These are phyloP conservation scores for Pythium aristosporum DNA, from an alignment of 352 stramenopile species.

Conservation along the genomic window DNA sequence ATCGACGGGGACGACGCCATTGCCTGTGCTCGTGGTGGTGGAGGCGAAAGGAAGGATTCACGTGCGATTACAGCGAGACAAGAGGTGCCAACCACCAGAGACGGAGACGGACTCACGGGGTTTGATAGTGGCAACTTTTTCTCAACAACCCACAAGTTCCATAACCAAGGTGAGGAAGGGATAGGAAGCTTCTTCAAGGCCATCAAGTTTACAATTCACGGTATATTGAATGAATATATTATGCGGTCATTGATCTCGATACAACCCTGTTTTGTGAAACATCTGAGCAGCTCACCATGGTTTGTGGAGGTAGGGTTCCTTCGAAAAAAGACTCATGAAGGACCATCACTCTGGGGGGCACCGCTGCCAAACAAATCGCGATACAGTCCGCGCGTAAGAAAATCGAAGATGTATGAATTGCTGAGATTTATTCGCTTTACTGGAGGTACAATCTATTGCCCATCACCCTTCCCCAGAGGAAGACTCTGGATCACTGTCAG, in stretches of 20 bases:
- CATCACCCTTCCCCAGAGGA: too few relatives aligned
- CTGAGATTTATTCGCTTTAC: too few relatives aligned
- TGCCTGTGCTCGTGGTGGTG: not conserved
- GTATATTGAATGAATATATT: constrained; percentile 1
- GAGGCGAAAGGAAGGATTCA: not conserved
- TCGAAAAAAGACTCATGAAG: constrained; percentile 7
- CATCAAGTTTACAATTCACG: constrained; percentile 4
- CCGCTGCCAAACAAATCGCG: not conserved
- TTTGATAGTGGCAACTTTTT: constrained; percentile 2
- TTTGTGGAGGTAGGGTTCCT: constrained; percentile 2
- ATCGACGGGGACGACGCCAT: not conserved
- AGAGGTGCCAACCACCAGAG: not conserved
- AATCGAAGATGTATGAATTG: too few relatives aligned
- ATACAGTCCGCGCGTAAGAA: too few relatives aligned
- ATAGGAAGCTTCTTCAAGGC: constrained; percentile 15
- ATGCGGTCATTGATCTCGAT: too few relatives aligned
- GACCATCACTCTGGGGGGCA: constrained; percentile 4
- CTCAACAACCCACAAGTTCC: not conserved
- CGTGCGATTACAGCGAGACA: not conserved
- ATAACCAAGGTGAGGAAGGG: not conserved
- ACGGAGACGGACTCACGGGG: not conserved
- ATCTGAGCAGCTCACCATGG: constrained; percentile 7
- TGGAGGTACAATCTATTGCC: too few relatives aligned
- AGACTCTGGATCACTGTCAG: too few relatives aligned
- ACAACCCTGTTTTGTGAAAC: not conserved